Percentiles rank a stretch among this genome's conserved stretches.
Conservation (phyloP, 2,329 filamentous ascomycete genomes). For the Cladophialophora immunda region DNA sequence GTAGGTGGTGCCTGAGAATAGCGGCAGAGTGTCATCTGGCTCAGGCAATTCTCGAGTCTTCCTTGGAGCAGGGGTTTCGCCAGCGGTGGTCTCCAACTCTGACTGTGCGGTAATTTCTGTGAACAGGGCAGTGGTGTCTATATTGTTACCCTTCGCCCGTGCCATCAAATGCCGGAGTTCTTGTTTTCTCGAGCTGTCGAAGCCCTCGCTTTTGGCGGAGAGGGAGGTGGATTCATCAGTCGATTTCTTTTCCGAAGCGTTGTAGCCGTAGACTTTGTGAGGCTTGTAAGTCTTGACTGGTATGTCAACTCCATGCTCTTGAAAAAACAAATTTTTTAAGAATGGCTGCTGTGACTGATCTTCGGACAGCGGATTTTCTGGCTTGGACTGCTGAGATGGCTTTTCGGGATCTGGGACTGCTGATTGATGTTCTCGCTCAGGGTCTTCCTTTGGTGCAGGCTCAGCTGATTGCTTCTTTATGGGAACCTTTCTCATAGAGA, state of each 20-base stretch:
- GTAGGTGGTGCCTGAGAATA: slow-evolving; percentile 42
- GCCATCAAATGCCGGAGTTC: slow-evolving; percentile 34
- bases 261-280: slow-evolving; percentile 38
- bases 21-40: slow-evolving; percentile 34
- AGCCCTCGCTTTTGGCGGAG: not conserved
- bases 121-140: slow-evolving; percentile 39
- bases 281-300: slow-evolving; percentile 40
- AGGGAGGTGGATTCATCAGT: not conserved
- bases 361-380: not conserved
- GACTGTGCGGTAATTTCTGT: slow-evolving; percentile 18
- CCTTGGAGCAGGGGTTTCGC: slow-evolving; percentile 7
- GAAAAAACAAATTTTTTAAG: slow-evolving; percentile 34
- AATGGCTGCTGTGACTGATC: slow-evolving; percentile 25
- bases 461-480: slow-evolving; percentile 28
- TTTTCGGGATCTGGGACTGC: not conserved
- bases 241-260: slow-evolving; percentile 18
- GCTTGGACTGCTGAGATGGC: not conserved
- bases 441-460: not conserved
- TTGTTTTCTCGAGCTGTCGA: slow-evolving; percentile 32
- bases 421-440: not conserved
- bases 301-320: slow-evolving; percentile 40
- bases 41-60: slow-evolving; percentile 29
- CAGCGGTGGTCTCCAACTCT: not conserved
- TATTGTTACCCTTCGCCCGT: slow-evolving; percentile 36
- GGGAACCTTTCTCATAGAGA: slow-evolving; percentile 52